These are phyloP conservation scores for Fusarium staphyleae DNA, from an alignment of 2,329 filamentous ascomycete genomes.

Conservation along the genomic window DNA sequence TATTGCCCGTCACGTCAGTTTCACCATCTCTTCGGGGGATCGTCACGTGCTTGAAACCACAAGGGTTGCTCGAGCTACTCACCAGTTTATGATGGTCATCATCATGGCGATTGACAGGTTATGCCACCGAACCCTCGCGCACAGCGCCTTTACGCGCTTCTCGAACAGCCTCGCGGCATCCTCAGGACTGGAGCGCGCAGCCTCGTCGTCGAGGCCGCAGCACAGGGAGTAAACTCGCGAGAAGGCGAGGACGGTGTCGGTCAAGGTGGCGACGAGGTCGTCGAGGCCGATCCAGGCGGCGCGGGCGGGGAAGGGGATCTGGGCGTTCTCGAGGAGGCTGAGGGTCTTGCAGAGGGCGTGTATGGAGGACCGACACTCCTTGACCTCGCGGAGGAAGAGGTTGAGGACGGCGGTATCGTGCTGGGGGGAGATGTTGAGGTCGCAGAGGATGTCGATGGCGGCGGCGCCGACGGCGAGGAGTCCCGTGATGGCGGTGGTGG, in stretches of 20 bases:
- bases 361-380: slow-evolving; percentile 49
- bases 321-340: slow-evolving; percentile 43
- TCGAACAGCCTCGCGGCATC: slow-evolving; percentile 32
- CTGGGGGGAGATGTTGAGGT: slow-evolving; percentile 45
- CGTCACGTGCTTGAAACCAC: neutral
- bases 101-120: slow-evolving; percentile 51
- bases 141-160: slow-evolving; percentile 42
- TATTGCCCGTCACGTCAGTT: neutral
- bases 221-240: slow-evolving; percentile 45
- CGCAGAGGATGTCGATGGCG: slow-evolving; percentile 46
- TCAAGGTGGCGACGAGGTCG: slow-evolving; percentile 46
- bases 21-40: too few relatives aligned
- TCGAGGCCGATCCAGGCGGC: slow-evolving; percentile 47
- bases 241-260: slow-evolving; percentile 48
- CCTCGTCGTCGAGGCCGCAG: slow-evolving; percentile 35
- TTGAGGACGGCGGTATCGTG: slow-evolving; percentile 40
- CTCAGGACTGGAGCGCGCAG: slow-evolving; percentile 27
- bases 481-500: slow-evolving; percentile 49
- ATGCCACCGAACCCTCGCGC: slow-evolving; percentile 48
- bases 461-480: slow-evolving; percentile 47
- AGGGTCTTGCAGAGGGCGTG: slow-evolving; percentile 49
- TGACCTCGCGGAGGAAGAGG: slow-evolving; percentile 46
- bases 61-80: slow-evolving; percentile 12
- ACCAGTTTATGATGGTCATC: slow-evolving; percentile 51
- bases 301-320: slow-evolving; percentile 47